Base-by-base conservation (phyloP, 768 basidiomycete species). In the Termitomyces sp. region DNA sequence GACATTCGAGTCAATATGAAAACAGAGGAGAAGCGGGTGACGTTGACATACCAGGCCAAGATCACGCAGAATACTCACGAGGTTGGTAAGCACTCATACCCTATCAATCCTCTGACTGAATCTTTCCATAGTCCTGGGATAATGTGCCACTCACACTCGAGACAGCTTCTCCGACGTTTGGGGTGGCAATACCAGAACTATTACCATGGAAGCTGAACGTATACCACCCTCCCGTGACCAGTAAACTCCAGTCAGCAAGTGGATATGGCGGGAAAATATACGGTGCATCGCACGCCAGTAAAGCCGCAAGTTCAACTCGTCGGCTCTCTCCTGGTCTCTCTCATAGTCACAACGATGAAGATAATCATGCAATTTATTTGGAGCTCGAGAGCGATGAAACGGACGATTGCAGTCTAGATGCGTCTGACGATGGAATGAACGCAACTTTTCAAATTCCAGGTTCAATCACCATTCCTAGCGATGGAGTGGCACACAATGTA, bases 391-490 rank as follows among this genome's bases (percentile, higher is more conserved):
- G 22, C 22, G 10, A 32, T n/a, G 51, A 43, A 51, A 55, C 56
- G 56, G 59, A 50, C 24, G 63, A 70, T 56, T 63, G 68, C 5
- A 60, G 45, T 1, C 44, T 70, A 28, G 44, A 63, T 7, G 73
- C 77, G 11, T 74, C 75, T 0, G 74, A 69, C 54, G 73, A 73
- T 2, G 73, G 71, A 18, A 65, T 77, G 36, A 75, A 62, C 47
- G 76, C 77, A 9, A 78, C 75, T 2, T 79, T 75, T 57, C 62
- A 61, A 6, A 70, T 79, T 9, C 77, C 77, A 0, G 78, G 79
- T 0, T 59, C 72, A 10, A 74, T 77, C 41, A 72, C 63, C 16
- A 70, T 81, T 18, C 77, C 78, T 0, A 72, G 71, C 40, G 77
- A 79, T 58, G 70, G 69, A 2, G 68, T 62, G 3, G 62, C 68